phyloP scores from a whole-genome alignment of 805 yeast species.

The Candida anglica region DNA sequence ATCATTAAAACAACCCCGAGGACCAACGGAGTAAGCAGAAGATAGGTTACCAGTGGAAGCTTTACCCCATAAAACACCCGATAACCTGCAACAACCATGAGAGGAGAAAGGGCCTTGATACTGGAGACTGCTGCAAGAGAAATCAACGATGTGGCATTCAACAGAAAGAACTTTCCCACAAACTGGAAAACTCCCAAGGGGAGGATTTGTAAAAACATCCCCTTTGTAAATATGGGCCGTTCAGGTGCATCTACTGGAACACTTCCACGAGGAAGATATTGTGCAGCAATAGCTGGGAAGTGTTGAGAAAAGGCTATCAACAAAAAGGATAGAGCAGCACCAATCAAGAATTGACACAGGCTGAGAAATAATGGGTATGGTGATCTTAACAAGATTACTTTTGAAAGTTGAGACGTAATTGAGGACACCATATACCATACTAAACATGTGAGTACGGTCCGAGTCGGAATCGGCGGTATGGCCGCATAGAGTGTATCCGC shows the following conservation, averaged over 20 bases:
- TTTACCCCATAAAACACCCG: conserved; percentile 46
- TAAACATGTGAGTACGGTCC: conserved; percentile 42
- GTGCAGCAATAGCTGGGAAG: conserved; percentile 33
- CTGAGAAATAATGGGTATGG: conserved; percentile 62
- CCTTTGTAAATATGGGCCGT: conserved; percentile 14
- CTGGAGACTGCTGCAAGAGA: conserved; percentile 70
- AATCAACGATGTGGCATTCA: conserved; percentile 61
- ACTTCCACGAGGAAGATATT: conserved; percentile 51
- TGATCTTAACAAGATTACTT: conserved; percentile 48
- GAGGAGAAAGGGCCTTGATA: conserved; percentile 64
- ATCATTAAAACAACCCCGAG: conserved; percentile 51
- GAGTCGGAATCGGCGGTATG: conserved; percentile 31
- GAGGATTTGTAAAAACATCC: conserved; percentile 42
- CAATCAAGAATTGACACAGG: conserved; percentile 57
- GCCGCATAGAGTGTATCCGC: conserved; percentile 1
- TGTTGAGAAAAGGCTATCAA: too few relatives aligned
- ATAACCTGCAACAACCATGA: conserved; percentile 56
- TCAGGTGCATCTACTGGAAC: conserved; percentile 37
- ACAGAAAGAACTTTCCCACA: conserved; percentile 57
- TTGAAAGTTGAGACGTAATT: conserved; percentile 61
- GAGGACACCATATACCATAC: conserved; percentile 63
- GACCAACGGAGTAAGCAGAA: conserved; percentile 49
- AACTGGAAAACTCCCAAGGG: conserved; percentile 69
- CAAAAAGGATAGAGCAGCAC: conserved; percentile 38
- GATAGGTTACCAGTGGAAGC: conserved; percentile 47